These are phyloP conservation scores for Castanopsis chinensis DNA, from an alignment of 306 rosid species.

Conservation along the genomic window DNA sequence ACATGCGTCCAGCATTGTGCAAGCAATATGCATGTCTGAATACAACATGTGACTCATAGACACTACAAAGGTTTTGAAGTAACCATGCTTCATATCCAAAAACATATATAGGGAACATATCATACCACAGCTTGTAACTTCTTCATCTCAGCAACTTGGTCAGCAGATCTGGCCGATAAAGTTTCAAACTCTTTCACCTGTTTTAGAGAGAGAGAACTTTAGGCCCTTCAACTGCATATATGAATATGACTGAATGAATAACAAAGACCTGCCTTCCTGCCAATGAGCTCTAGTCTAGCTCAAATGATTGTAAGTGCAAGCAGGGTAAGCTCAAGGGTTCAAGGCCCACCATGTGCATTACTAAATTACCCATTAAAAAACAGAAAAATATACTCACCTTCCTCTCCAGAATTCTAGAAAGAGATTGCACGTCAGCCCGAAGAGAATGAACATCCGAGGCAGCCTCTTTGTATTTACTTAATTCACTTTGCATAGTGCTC, in stretches of 20 bases:
- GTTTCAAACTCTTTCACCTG: slow-evolving; percentile 78
- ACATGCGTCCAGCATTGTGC: too few species aligned
- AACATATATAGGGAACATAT: slow-evolving; percentile 13
- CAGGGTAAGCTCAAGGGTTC: too few species aligned
- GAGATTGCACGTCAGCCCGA: slow-evolving; percentile 79
- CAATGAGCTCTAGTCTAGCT: too few species aligned
- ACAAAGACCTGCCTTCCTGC: too few species aligned
- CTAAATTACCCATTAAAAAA: not conserved
- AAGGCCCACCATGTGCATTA: too few species aligned
- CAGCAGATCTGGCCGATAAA: slow-evolving; percentile 51
- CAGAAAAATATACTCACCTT: slow-evolving; percentile 53
- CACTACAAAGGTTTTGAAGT: too few species aligned
- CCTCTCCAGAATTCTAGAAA: slow-evolving; percentile 70
- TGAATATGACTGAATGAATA: slow-evolving; percentile 5
- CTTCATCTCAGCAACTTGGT: slow-evolving; percentile 61
- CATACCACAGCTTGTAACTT: slow-evolving; percentile 72
- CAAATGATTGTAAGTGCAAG: too few species aligned
- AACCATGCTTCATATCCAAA: not conserved
- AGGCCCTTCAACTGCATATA: slow-evolving; percentile 25
- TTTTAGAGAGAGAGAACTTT: not conserved
- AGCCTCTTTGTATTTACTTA: slow-evolving; percentile 77
- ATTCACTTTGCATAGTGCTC: slow-evolving; percentile 82
- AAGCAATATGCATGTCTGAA: too few species aligned
- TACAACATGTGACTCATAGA: too few species aligned
- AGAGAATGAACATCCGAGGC: slow-evolving; percentile 85